A percentile compares a stretch with the other conserved stretches of the same genome.
These are phyloP conservation scores for Blyttiomyces sp. DNA, from an alignment of 371 early-diverging fungal species.

Conservation along the genomic window DNA sequence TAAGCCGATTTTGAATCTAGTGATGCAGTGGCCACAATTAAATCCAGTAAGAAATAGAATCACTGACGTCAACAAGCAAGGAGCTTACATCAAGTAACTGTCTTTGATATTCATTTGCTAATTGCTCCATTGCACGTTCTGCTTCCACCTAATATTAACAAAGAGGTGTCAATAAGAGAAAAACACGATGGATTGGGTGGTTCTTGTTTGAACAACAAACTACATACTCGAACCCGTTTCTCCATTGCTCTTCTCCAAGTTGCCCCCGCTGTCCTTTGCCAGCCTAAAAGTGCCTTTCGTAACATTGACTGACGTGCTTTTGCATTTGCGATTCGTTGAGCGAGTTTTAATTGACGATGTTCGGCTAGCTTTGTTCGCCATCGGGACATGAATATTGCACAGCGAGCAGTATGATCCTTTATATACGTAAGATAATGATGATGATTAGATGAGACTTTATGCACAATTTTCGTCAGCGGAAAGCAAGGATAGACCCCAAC, in stretches of 20 bases:
- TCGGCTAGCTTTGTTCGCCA: conserved; percentile 29
- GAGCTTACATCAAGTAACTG: conserved; percentile 24
- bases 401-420: too few relatives aligned
- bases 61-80: too few relatives aligned
- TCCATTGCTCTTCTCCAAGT: conserved; percentile 34
- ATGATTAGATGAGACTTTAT: too few relatives aligned
- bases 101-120: conserved; percentile 30
- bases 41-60: not conserved
- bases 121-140: conserved; percentile 25
- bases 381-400: conserved; percentile 13
- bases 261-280: conserved; percentile 34
- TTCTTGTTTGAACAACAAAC: too few relatives aligned
- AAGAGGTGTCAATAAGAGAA: too few relatives aligned
- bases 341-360: conserved; percentile 1
- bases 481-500: not conserved
- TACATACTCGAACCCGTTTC: conserved; percentile 20
- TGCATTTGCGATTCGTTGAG: conserved; percentile 14
- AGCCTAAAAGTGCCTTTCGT: conserved; percentile 25
- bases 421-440: too few relatives aligned
- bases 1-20: conserved; percentile 15
- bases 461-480: not conserved
- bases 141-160: conserved; percentile 37
- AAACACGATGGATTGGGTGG: too few relatives aligned
- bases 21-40: not conserved
- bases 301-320: not conserved